Base-by-base conservation (phyloP, 768 basidiomycete genomes). In the Exidia glandulosa region DNA sequence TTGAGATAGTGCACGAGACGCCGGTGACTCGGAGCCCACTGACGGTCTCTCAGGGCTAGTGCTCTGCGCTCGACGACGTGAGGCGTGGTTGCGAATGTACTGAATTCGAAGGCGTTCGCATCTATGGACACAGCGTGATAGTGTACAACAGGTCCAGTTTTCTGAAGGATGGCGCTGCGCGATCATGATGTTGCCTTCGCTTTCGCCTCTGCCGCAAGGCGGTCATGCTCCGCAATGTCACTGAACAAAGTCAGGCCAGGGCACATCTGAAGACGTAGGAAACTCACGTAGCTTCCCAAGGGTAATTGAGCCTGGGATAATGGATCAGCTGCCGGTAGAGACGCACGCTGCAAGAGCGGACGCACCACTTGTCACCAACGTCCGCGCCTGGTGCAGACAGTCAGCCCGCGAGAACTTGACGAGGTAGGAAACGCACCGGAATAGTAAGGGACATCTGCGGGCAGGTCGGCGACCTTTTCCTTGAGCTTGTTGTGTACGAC, bases 401-500 rank as follows among this genome's bases (percentile, higher is more conserved):
- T 57, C 57, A 32, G 47, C 45, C 45, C 47, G 58, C 57, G 54
- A n/a, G n/a, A n/a, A 23, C 31, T 2, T 45, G n/a, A 29, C 31
- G 59, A 23, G 50, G 59, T 37, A 14, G 25, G 36, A 56, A 55
- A 37, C 14, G 32, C 33, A 54, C 50, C 50, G 16, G 50, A 32
- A 6, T 54, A 59, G n/a, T 47, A 91, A 88, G 79, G 81, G 30
- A 79, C 76, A 61, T 82, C 81, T 2, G 76, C 65, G 2, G 93
- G 89, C 36, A 99, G 74, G 50, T 82, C 73, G 30, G 84, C 94
- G 34, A 85, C 69, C 75, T 99, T 99, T 32, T 78, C 76, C 74
- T 97, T 97, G 62, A 84, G 77, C 76, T 97, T 98, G 77, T 94
- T 91, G 73, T 94, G 90, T 29, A 94, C 90, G 54, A 98, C 95